These are phyloP conservation scores for Talaromyces sp. DNA, from an alignment of 2,329 filamentous ascomycete species.

Conservation along the genomic window DNA sequence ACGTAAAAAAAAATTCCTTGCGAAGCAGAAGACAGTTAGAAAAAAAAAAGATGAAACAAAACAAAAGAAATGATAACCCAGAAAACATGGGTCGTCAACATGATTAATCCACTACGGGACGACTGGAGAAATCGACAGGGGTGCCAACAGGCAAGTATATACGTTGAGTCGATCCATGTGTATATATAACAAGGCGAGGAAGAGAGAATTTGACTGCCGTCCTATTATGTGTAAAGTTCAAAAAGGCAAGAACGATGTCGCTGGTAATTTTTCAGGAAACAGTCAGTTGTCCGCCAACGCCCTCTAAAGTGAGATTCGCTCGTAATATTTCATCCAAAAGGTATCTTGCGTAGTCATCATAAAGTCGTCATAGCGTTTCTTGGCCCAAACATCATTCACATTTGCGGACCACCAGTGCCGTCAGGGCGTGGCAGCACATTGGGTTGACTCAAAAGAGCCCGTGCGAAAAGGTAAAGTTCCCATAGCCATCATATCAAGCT, in stretches of 20 bases:
- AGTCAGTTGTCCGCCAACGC: background rate
- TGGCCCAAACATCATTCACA: background rate
- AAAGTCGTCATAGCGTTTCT: background rate
- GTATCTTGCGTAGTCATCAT: background rate
- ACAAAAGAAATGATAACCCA: background rate
- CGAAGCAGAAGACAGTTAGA: too few species aligned
- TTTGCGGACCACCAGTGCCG: background rate
- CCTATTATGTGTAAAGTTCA: background rate
- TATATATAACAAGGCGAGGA: background rate
- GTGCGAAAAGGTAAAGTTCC: constrained; percentile 21
- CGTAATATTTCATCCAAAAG: background rate
- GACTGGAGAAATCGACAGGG: background rate
- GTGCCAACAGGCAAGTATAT: background rate
- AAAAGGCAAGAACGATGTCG: background rate
- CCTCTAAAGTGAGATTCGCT: background rate
- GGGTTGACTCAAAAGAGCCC: constrained; percentile 25
- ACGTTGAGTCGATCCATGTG: background rate
- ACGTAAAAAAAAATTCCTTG: background rate
- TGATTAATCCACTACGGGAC: background rate
- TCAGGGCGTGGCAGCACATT: constrained; percentile 11
- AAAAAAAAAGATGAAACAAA: background rate
- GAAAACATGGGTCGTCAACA: background rate
- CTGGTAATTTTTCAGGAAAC: background rate
- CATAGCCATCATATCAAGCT: constrained; percentile 6
- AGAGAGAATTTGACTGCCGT: background rate